Evolutionary conservation across 1,284 basidiomycete genomes (phyloP).

Genomic region (Retiboletus flavoniger): DNA sequence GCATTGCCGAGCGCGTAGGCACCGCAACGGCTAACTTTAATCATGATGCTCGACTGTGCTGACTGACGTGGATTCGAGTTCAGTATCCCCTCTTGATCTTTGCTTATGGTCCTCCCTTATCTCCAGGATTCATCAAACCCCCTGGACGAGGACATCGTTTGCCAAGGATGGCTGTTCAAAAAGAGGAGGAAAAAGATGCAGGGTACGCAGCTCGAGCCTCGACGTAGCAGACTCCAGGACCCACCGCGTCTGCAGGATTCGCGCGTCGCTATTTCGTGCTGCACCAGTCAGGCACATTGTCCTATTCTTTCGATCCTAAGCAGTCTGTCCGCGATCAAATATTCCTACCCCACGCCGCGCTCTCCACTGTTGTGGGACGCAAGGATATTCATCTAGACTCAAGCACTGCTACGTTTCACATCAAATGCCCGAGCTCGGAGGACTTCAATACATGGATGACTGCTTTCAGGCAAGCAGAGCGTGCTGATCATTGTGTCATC

Average conservation of each 20-base stretch:
- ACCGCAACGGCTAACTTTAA: background rate
- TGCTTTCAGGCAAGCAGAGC: conserved; percentile 57
- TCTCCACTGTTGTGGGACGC: conserved; percentile 65
- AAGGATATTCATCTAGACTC: conserved; percentile 80
- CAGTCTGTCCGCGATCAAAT: conserved; percentile 71
- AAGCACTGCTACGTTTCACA: conserved; percentile 72
- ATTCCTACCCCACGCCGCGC: conserved; percentile 64
- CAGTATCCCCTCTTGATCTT: background rate
- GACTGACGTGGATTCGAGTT: conserved; percentile 3
- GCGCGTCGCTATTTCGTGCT: conserved; percentile 78
- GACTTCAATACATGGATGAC: conserved; percentile 77
- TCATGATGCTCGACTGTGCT: conserved; percentile 9
- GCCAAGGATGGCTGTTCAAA: conserved; percentile 77
- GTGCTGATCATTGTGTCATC: background rate
- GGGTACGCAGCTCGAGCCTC: conserved; percentile 43
- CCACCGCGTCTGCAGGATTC: conserved; percentile 54
- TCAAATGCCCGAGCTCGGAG: conserved; percentile 65
- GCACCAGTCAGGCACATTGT: conserved; percentile 63
- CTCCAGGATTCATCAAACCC: conserved; percentile 1
- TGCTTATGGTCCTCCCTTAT: conserved; percentile 3
- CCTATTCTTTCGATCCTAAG: conserved; percentile 73
- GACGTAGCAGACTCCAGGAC: conserved; percentile 4
- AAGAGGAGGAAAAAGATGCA: conserved; percentile 84
- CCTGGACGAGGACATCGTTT: conserved; percentile 39
- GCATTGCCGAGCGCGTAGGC: conserved; percentile 7